Evolutionary conservation across 768 basidiomycete species (phyloP), one percentile per base, ranked within the genome.

Genomic region (Albatrellus ellisii): DNA sequence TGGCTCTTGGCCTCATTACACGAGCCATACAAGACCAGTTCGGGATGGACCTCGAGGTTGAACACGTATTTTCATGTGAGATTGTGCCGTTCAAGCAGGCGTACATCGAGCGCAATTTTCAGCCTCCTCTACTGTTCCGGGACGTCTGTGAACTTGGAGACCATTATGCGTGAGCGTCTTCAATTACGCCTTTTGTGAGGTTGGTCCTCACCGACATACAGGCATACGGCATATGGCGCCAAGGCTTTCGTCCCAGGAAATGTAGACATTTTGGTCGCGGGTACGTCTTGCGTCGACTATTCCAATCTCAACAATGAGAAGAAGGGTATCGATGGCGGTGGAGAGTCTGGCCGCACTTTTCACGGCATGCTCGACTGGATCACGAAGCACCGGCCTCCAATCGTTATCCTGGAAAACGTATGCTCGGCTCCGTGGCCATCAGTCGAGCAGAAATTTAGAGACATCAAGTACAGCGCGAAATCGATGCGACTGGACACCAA

Each of bases 1-100:
- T 95, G 26, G 92, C 92, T 11, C 67, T 97, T 35, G 80, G 85
- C 24, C 63, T 92, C 46, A 87, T 95, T 34, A 78, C 79, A 43
- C 75, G 80, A 45, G 74, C 80, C 4, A 72, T 94, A 49, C 60
- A 73, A 24, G 75, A 79, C 24, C 79, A 80, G 50, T 74, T 77
- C 50, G 72, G 65, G 3, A 52, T 81, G 40, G 63, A 69, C 2
- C 62, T 95, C 43, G 72, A 80, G 20, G 67, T 89, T 39, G 84
- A 92, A 58, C 91, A 95, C 60, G 87, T 92, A 33, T 94, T 95
- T 62, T 94, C 90, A 1, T 95, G 90, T 60, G 90, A 95, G 62
- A 94, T 95, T 43, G 91, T 91, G 56, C 90, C 91, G 3, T 94
- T 90, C 70, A 92, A 95, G 62, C 91, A 92, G 56, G 92, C 91